Evolutionary conservation across 2,329 filamentous ascomycete species (phyloP).

Genomic region (Neodidymelliopsis sp.): DNA sequence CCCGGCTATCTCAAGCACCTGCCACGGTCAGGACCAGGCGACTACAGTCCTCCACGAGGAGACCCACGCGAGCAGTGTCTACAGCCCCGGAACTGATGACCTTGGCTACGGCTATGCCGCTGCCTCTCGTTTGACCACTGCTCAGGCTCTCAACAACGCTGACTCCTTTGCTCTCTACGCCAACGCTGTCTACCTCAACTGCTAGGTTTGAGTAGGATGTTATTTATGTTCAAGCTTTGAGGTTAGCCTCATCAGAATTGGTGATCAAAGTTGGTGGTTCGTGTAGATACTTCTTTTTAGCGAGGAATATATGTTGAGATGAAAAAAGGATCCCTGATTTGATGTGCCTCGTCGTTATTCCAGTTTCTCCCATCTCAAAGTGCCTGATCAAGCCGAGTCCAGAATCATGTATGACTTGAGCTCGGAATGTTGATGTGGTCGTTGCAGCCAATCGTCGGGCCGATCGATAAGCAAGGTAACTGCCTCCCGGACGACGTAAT

Average conservation of each 20-base stretch:
- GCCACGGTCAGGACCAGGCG: slow-evolving; percentile 71
- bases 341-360: too few relatives aligned
- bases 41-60: slow-evolving; percentile 71
- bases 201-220: slow-evolving; percentile 21
- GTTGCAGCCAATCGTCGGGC: slow-evolving; percentile 13
- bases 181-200: slow-evolving; percentile 50
- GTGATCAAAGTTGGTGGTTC: not conserved
- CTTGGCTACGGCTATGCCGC: slow-evolving; percentile 64
- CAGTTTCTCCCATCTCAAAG: too few relatives aligned
- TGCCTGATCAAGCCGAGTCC: too few relatives aligned
- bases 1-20: slow-evolving; percentile 57
- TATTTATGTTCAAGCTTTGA: not conserved
- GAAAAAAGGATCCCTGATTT: too few relatives aligned
- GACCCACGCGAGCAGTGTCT: slow-evolving; percentile 66
- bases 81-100: slow-evolving; percentile 64
- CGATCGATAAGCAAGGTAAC: slow-evolving; percentile 26
- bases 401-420: too few relatives aligned
- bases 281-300: slow-evolving; percentile 13
- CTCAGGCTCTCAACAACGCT: slow-evolving; percentile 68
- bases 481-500: slow-evolving; percentile 36
- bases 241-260: too few relatives aligned
- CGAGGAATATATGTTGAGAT: slow-evolving; percentile 5
- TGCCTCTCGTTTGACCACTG: slow-evolving; percentile 53
- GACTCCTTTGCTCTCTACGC: slow-evolving; percentile 66
- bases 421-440: too few relatives aligned